A percentile compares a stretch with the other conserved stretches of the same genome.
Conservation (phyloP, 176 grass and related monocot species). For the Triticum timopheevii region DNA sequence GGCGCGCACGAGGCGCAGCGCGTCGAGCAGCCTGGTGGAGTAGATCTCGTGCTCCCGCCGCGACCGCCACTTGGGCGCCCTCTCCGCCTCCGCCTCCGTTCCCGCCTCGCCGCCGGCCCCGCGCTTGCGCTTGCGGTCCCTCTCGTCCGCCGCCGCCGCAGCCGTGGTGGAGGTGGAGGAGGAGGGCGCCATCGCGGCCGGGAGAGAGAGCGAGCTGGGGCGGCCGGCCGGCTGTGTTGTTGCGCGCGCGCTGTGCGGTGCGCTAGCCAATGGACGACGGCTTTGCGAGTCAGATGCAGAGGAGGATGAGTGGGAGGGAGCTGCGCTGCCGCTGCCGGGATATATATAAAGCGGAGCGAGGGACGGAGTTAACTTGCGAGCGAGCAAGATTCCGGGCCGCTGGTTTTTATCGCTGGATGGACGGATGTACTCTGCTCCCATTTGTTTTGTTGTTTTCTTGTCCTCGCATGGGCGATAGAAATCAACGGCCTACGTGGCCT, state of each 20-base stretch:
- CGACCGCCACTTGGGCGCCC: slow-evolving; percentile 45
- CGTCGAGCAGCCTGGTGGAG: slow-evolving; percentile 72
- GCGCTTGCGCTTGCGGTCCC: slow-evolving; percentile 40
- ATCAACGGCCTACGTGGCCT: background rate
- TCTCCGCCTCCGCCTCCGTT: background rate
- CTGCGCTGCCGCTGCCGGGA: background rate
- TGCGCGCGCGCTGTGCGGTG: background rate
- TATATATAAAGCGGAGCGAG: background rate
- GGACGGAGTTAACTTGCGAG: background rate
- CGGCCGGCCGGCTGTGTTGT: background rate
- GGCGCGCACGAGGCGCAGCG: slow-evolving; percentile 54
- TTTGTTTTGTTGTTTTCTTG: background rate
- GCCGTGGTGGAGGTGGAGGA: background rate
- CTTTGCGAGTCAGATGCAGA: background rate
- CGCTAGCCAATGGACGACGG: background rate
- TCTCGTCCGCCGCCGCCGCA: background rate
- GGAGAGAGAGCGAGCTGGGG: background rate
- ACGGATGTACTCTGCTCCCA: background rate
- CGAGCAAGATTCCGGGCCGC: background rate
- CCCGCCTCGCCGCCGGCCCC: background rate
- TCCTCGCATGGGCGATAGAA: background rate
- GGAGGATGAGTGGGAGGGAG: background rate
- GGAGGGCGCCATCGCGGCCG: background rate
- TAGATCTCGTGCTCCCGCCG: slow-evolving; percentile 62
- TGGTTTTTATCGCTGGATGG: background rate